phyloP scores from a whole-genome alignment of 169 alveolate species.

The Plasmodium knowlesi region DNA sequence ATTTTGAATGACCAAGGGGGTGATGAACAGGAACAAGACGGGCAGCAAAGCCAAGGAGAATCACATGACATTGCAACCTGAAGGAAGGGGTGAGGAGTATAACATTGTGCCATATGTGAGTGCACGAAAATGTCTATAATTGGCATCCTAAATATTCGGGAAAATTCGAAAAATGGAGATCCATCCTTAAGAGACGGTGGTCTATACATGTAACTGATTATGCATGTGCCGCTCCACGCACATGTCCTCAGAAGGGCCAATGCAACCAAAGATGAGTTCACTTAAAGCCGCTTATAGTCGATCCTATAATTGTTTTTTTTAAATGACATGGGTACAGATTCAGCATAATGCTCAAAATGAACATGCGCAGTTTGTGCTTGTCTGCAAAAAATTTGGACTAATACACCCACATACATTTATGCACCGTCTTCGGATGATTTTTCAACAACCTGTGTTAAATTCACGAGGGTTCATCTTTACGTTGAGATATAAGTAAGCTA shows the following conservation, averaged over 20 bases:
- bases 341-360: neutral
- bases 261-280: neutral
- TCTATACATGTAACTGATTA: neutral
- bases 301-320: neutral
- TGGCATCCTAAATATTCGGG: neutral
- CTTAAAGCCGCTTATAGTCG: neutral
- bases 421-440: neutral
- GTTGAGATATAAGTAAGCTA: neutral
- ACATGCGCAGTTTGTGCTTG: neutral
- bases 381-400: neutral
- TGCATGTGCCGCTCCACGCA: neutral
- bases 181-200: neutral
- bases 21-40: neutral
- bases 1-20: slow-evolving; percentile 15
- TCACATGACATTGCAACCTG: neutral
- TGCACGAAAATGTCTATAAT: neutral
- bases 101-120: neutral
- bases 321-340: neutral
- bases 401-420: neutral
- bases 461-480: neutral
- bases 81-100: neutral
- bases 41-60: neutral
- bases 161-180: neutral
- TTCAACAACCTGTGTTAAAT: neutral
- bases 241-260: neutral